A percentile compares a stretch with the other conserved stretches of the same genome.
These are phyloP conservation scores for Hyaloscypha hepaticicola DNA, from an alignment of 495 filamentous ascomycete species.

Conservation along the genomic window DNA sequence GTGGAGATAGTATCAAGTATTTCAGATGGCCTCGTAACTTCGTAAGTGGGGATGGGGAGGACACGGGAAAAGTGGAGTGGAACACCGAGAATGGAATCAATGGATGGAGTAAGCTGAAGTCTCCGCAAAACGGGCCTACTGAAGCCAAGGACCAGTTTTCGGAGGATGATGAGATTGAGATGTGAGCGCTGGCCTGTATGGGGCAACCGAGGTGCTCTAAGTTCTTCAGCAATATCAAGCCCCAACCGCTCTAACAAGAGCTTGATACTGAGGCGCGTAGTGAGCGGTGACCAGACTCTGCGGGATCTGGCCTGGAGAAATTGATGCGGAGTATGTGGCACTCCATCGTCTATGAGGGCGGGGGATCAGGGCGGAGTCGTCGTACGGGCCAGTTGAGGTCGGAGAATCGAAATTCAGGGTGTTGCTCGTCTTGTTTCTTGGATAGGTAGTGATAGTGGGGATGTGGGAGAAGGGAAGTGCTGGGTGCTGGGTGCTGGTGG, in stretches of 20 bases:
- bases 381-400: background rate
- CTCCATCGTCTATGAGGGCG: background rate
- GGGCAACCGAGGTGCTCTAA: background rate
- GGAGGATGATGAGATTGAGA: background rate
- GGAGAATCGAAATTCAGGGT: conserved; percentile 5
- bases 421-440: conserved; percentile 3
- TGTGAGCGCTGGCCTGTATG: background rate
- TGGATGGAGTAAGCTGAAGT: background rate
- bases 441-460: background rate
- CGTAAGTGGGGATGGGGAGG: background rate
- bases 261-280: background rate
- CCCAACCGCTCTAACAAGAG: background rate
- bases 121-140: background rate
- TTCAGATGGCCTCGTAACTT: too few species aligned
- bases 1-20: too few species aligned
- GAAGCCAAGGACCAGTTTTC: background rate
- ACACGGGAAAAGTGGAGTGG: background rate
- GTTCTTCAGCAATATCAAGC: background rate
- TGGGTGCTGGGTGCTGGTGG: background rate
- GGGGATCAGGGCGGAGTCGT: background rate
- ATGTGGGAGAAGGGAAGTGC: background rate
- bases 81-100: too few species aligned
- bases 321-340: background rate
- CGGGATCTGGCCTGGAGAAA: background rate
- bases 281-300: background rate